Evolutionary conservation across 2,329 filamentous ascomycete species (phyloP).

Genomic region (Fusarium multiceps): DNA sequence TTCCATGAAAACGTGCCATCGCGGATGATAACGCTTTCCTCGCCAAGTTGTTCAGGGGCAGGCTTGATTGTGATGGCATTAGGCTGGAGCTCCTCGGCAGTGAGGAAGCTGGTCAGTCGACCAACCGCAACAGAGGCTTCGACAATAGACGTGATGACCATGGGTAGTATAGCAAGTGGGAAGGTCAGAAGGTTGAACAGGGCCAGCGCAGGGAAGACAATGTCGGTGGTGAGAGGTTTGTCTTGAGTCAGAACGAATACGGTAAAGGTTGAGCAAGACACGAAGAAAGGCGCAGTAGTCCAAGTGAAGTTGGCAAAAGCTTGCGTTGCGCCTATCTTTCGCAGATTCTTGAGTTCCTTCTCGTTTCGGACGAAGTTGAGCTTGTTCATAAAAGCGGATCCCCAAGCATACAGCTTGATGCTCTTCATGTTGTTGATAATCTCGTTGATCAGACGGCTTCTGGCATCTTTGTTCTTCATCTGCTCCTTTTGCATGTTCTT

Average conservation of each 20-base stretch:
- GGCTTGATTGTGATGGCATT: slow-evolving; percentile 81
- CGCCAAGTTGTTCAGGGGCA: slow-evolving; percentile 78
- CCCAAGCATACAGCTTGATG: slow-evolving; percentile 99
- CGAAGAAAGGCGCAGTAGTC: slow-evolving; percentile 96
- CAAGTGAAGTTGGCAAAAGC: slow-evolving; percentile 97
- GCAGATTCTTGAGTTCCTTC: slow-evolving; percentile 91
- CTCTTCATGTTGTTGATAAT: slow-evolving; percentile 99
- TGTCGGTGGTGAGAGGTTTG: slow-evolving; percentile 86
- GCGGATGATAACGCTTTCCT: slow-evolving; percentile 85
- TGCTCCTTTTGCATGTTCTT: slow-evolving; percentile 94
- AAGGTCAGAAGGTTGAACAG: slow-evolving; percentile 97
- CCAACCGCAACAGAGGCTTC: slow-evolving; percentile 93
- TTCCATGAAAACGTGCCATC: slow-evolving; percentile 97
- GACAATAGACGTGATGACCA: slow-evolving; percentile 97
- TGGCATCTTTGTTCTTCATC: slow-evolving; percentile 99
- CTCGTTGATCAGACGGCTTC: slow-evolving; percentile 93
- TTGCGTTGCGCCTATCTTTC: slow-evolving; percentile 94
- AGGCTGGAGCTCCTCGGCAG: slow-evolving; percentile 87
- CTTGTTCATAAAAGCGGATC: slow-evolving; percentile 96
- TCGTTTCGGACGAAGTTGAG: slow-evolving; percentile 97
- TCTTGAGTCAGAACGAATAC: slow-evolving; percentile 90
- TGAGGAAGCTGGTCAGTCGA: slow-evolving; percentile 85
- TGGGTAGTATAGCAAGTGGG: slow-evolving; percentile 90
- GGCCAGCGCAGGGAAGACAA: slow-evolving; percentile 91
- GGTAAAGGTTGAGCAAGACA: slow-evolving; percentile 95